These are phyloP conservation scores for Salix suchowensis DNA, from an alignment of 345 rosid genomes.

Conservation along the genomic window DNA sequence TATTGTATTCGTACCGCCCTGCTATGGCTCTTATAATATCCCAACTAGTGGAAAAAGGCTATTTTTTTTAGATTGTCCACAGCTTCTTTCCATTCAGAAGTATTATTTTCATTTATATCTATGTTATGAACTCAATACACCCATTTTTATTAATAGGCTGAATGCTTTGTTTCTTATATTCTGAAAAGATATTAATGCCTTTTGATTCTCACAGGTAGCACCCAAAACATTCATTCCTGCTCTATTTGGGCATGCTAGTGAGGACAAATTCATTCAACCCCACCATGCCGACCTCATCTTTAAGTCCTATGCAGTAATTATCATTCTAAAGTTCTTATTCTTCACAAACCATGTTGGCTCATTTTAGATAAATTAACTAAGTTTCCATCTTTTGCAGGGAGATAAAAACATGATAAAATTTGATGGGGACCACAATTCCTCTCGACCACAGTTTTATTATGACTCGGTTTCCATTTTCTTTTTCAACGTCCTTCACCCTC, in stretches of 20 bases:
- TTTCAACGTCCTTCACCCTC: conserved; percentile 84
- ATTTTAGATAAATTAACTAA: conserved; percentile 1
- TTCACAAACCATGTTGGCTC: conserved; percentile 1
- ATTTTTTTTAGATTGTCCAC: background rate
- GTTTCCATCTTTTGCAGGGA: conserved; percentile 53
- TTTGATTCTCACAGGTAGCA: conserved; percentile 24
- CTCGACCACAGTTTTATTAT: conserved; percentile 84
- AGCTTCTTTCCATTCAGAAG: background rate
- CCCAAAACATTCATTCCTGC: conserved; percentile 32
- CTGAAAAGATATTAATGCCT: conserved; percentile 2
- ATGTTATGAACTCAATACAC: background rate
- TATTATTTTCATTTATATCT: background rate
- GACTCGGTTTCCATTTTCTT: conserved; percentile 95
- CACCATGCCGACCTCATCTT: conserved; percentile 29
- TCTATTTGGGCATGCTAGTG: conserved; percentile 32
- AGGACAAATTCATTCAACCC: conserved; percentile 34
- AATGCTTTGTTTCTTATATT: background rate
- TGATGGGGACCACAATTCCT: conserved; percentile 93
- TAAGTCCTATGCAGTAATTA: conserved; percentile 29
- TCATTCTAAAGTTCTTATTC: background rate
- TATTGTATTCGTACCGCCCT: too few relatives aligned
- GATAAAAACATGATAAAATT: conserved; percentile 91
- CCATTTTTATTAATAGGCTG: background rate
- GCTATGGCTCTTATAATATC: background rate
- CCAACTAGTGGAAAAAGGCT: background rate